Conservation (phyloP, 208 protist genomes). For the Leishmania tropica region DNA sequence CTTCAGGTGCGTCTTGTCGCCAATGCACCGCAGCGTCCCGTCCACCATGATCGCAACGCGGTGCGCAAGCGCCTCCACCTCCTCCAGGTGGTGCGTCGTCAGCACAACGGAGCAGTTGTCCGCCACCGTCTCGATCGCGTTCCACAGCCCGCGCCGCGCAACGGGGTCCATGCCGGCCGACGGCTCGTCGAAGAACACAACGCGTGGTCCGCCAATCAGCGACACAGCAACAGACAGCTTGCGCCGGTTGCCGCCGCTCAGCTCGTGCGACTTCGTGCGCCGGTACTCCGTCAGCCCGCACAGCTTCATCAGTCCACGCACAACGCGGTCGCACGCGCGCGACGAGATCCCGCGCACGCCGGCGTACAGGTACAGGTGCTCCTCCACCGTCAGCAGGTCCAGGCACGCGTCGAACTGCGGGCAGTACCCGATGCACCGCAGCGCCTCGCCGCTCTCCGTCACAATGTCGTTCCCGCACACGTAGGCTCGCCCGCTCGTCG, state of each 20-base stretch:
- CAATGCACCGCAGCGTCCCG: conserved; percentile 88
- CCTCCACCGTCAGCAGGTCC: conserved; percentile 85
- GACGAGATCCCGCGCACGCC: conserved; percentile 35
- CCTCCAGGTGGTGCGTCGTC: conserved; percentile 94
- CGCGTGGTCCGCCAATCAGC: conserved; percentile 76
- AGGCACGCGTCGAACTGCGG: conserved; percentile 94
- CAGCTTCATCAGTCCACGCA: conserved; percentile 39
- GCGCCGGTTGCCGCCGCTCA: conserved; percentile 86
- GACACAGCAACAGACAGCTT: conserved; percentile 84
- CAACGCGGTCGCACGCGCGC: conserved; percentile 20
- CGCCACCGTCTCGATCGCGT: conserved; percentile 59
- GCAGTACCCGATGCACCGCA: conserved; percentile 87
- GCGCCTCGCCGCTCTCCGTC: conserved; percentile 36
- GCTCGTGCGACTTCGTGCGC: conserved; percentile 33
- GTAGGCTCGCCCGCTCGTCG: conserved; percentile 64
- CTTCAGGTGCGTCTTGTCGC: conserved; percentile 86
- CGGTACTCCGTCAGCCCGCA: conserved; percentile 49
- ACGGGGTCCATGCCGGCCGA: conserved; percentile 90
- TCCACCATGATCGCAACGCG: conserved; percentile 91
- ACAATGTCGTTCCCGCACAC: conserved; percentile 70
- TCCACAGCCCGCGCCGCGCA: conserved; percentile 81
- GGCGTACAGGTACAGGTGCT: conserved; percentile 71
- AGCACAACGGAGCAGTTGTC: conserved; percentile 79
- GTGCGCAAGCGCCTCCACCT: conserved; percentile 87
- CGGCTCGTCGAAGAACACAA: conserved; percentile 89